phyloP scores from a whole-genome alignment of 495 filamentous ascomycete genomes.

The Jackrogersella minutella region DNA sequence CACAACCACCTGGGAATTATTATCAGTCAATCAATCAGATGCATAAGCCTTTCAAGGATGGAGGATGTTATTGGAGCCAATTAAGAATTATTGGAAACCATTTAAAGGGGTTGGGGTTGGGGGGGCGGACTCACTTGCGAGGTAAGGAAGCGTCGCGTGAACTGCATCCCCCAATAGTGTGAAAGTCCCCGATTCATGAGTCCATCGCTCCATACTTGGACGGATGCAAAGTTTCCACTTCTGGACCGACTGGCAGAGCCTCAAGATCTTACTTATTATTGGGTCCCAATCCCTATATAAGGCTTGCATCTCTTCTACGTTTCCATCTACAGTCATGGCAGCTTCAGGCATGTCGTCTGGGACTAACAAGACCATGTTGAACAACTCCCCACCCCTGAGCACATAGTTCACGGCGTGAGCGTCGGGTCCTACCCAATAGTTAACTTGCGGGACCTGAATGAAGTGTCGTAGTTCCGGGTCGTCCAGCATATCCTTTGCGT shows the following conservation, averaged over 20 bases:
- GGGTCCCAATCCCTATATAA: constrained; percentile 69
- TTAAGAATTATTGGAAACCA: not conserved
- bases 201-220: constrained; percentile 63
- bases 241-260: constrained; percentile 62
- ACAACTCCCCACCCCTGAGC: constrained; percentile 65
- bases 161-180: constrained; percentile 73
- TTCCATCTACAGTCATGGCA: constrained; percentile 62
- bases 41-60: not conserved
- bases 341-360: constrained; percentile 72
- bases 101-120: not conserved
- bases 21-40: constrained; percentile 1
- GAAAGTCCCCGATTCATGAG: constrained; percentile 61
- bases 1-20: constrained; percentile 35
- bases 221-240: constrained; percentile 76
- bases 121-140: constrained; percentile 50
- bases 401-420: constrained; percentile 72
- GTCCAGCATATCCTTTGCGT: constrained; percentile 61
- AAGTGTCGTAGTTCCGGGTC: constrained; percentile 58
- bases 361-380: constrained; percentile 73
- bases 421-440: constrained; percentile 72
- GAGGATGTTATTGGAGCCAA: no score
- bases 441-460: constrained; percentile 64
- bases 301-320: constrained; percentile 70
- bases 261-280: constrained; percentile 58
- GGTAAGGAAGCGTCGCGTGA: constrained; percentile 73